Evolutionary conservation across 2,329 filamentous ascomycete genomes (phyloP).

Genomic region (Amauroascus niger): DNA sequence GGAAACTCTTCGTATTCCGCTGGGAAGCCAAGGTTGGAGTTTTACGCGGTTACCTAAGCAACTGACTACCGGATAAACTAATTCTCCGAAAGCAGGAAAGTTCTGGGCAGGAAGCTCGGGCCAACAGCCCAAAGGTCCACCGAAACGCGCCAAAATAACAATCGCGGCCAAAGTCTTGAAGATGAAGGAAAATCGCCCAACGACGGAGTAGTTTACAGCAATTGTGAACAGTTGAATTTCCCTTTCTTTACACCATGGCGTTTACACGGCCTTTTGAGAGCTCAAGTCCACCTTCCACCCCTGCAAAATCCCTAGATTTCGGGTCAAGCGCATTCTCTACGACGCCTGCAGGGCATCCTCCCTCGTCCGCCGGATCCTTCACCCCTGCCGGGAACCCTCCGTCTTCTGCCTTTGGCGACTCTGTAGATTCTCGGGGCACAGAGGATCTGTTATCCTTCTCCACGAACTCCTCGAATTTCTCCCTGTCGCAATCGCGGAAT

Average conservation of each 20-base stretch:
- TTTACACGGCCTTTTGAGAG: constrained; percentile 29
- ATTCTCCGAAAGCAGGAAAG: background rate
- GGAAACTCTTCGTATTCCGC: background rate
- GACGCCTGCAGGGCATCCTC: constrained; percentile 49
- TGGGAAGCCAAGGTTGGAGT: too few species aligned
- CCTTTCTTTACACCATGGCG: constrained; percentile 20
- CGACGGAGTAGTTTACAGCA: background rate
- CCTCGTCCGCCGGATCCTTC: constrained; percentile 45
- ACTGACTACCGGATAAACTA: background rate
- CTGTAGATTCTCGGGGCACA: constrained; percentile 31
- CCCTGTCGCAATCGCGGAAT: constrained; percentile 20
- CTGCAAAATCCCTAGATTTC: constrained; percentile 30
- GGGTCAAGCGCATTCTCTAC: constrained; percentile 41
- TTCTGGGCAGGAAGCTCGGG: background rate
- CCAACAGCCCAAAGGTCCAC: background rate
- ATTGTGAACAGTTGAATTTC: background rate
- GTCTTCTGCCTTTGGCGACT: constrained; percentile 40
- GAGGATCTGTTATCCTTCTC: constrained; percentile 33
- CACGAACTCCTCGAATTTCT: constrained; percentile 28
- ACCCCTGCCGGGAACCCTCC: constrained; percentile 47
- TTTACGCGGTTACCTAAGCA: background rate
- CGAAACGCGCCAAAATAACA: constrained; percentile 3
- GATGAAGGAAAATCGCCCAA: background rate
- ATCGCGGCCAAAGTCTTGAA: background rate
- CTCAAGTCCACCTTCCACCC: constrained; percentile 33